These are phyloP conservation scores for Quillaja saponaria DNA, from an alignment of 306 rosid species.

Conservation along the genomic window DNA sequence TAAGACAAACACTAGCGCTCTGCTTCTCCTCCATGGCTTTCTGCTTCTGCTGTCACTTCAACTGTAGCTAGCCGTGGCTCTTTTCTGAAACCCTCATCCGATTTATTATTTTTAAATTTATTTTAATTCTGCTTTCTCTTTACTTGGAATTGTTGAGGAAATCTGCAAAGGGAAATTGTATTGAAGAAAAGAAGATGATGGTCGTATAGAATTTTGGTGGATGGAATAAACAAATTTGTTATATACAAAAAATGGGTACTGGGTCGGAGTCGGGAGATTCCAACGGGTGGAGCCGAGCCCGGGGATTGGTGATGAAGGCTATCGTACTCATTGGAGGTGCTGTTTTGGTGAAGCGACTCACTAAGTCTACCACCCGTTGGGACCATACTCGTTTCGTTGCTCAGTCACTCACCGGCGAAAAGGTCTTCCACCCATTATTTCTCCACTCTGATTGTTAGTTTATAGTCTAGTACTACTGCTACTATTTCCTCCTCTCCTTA, in stretches of 20 bases:
- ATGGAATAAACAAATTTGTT: too few species aligned
- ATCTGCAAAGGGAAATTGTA: not conserved
- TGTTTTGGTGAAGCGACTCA: slow-evolving; percentile 75
- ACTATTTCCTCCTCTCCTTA: too few species aligned
- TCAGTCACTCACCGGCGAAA: slow-evolving; percentile 83
- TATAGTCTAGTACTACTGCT: not conserved
- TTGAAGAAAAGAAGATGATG: too few species aligned
- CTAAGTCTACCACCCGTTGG: slow-evolving; percentile 99
- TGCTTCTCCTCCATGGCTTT: not conserved
- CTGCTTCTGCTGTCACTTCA: slow-evolving; percentile 10
- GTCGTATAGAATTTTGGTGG: too few species aligned
- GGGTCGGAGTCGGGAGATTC: slow-evolving; percentile 47
- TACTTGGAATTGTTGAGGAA: not conserved
- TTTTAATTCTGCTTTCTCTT: not conserved
- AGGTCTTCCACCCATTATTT: slow-evolving; percentile 34
- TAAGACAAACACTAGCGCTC: too few species aligned
- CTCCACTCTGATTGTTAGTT: not conserved
- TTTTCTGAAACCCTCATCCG: not conserved
- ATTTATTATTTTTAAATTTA: not conserved
- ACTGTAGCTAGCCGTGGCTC: not conserved
- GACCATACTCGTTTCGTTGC: slow-evolving; percentile 87
- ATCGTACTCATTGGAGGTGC: slow-evolving; percentile 83
- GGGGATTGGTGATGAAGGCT: slow-evolving; percentile 70
- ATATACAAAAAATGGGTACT: slow-evolving; percentile 38
- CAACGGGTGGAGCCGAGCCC: slow-evolving; percentile 64